These are phyloP conservation scores for Fonsecaea multimorphosa DNA, from an alignment of 2,329 filamentous ascomycete species.

Conservation along the genomic window DNA sequence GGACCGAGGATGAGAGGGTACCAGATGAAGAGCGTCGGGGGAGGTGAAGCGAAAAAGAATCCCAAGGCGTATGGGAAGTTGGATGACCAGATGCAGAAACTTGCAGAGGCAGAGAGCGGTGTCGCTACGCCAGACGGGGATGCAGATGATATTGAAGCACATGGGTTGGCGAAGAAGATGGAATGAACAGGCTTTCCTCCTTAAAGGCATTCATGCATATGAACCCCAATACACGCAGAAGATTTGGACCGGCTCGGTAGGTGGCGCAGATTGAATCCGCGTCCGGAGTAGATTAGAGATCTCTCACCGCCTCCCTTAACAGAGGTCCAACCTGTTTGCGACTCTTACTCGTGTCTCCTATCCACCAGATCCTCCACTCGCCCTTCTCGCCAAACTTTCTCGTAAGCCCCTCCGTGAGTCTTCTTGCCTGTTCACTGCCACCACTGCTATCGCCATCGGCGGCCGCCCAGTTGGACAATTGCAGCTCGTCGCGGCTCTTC, in stretches of 20 bases:
- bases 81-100: constrained; percentile 55
- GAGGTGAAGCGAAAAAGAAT: constrained; percentile 69
- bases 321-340: constrained; percentile 69
- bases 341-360: constrained; percentile 63
- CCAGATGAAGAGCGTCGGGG: constrained; percentile 74
- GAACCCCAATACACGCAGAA: neutral
- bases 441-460: constrained; percentile 38
- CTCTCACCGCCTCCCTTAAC: constrained; percentile 54
- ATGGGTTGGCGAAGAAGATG: constrained; percentile 53
- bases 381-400: constrained; percentile 42
- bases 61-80: constrained; percentile 69
- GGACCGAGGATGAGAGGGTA: constrained; percentile 81
- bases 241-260: neutral
- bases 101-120: constrained; percentile 58
- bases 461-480: constrained; percentile 52
- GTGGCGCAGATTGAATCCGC: neutral
- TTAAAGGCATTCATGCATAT: neutral
- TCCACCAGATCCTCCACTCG: constrained; percentile 60
- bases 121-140: constrained; percentile 58
- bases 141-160: constrained; percentile 59
- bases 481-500: constrained; percentile 49
- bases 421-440: constrained; percentile 33
- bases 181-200: neutral
- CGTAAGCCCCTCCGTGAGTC: constrained; percentile 46
- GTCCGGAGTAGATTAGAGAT: neutral